Base-by-base conservation (phyloP, 225 moss, liverwort and hornwort species). In the Marchantia paleacea region DNA sequence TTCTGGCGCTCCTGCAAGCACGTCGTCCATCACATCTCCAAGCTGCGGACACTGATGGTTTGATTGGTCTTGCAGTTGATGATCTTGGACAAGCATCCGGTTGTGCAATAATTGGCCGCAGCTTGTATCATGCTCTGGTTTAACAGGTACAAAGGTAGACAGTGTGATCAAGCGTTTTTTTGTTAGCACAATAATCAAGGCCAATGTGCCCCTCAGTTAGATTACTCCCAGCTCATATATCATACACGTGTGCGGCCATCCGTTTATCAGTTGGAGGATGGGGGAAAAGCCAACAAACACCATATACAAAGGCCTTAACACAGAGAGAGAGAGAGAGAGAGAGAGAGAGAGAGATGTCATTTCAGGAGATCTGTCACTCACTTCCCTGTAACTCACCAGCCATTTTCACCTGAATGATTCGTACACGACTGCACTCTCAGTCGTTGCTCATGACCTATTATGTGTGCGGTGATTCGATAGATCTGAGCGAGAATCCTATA, bases 31-130 rank as follows among this genome's bases (percentile, higher is more conserved):
- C 78, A 25, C 62, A 58, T 72, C 54, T 68, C 61, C 72, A 80
- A 77, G 74, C 78, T 74, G 86, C 77, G 74, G 65, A 75, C 80
- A 81, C 83, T 86, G 80, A 82, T 80, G 49, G 80, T 77, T 80
- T 80, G 82, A 73, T 83, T 80, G 83, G 77, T 83, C 80, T 86
- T 80, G 81, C 78, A 86, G 83, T 80, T 83, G 69, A 73, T 78
- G 77, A 51, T 86, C 75, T 83, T 81, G 80, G 83, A 81, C 82
- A 82, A 86, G 82, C 80, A 78, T 73, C 67, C 86, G 80, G 77
- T 82, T 86, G 86, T 78, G 68, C 86, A 86, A 83, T 83, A 83
- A 86, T 63, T 83, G 82, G 76, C 80, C 76, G 72, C 82, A 68
- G 69, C 75, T 83, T 52, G 80, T 72, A 73, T 82, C 78, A 78